Evolutionary conservation across 2,329 filamentous ascomycete species (phyloP).

Genomic region (Sphaerulina populicola): DNA sequence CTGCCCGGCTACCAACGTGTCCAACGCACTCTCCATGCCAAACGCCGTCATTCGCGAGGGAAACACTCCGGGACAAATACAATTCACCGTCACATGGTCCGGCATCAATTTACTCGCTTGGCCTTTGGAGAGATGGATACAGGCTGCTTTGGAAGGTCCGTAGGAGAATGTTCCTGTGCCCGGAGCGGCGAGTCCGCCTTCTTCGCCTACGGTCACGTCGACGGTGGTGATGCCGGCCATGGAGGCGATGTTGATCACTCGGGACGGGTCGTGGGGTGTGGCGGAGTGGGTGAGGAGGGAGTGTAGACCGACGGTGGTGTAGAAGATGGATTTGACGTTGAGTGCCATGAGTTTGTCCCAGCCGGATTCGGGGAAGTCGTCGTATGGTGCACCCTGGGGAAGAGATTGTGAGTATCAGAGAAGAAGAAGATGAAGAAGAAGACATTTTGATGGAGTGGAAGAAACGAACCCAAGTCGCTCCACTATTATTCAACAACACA

Average conservation of each 20-base stretch:
- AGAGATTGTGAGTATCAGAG: neutral
- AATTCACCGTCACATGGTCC: slow-evolving; percentile 48
- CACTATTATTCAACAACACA: slow-evolving; percentile 43
- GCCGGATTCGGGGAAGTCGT: slow-evolving; percentile 49
- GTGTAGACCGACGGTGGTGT: slow-evolving; percentile 42
- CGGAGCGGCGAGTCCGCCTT: slow-evolving; percentile 47
- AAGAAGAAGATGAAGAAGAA: too few species aligned
- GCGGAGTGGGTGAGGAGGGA: slow-evolving; percentile 38
- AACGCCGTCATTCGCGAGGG: slow-evolving; percentile 49
- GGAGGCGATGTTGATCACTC: slow-evolving; percentile 42
- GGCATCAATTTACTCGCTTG: slow-evolving; percentile 47
- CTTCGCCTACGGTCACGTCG: slow-evolving; percentile 40
- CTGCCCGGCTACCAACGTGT: slow-evolving; percentile 41
- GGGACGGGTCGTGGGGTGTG: slow-evolving; percentile 36
- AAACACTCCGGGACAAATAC: slow-evolving; percentile 48
- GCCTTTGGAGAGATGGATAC: slow-evolving; percentile 50
- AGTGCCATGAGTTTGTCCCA: slow-evolving; percentile 49
- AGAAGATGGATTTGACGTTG: slow-evolving; percentile 35
- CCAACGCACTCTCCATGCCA: slow-evolving; percentile 41
- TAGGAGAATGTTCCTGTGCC: slow-evolving; percentile 36
- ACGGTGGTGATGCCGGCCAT: slow-evolving; percentile 40
- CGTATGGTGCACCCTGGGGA: slow-evolving; percentile 45
- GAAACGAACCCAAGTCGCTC: slow-evolving; percentile 31
- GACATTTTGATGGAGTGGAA: too few species aligned
- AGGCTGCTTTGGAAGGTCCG: slow-evolving; percentile 44